Evolutionary conservation across 805 yeast species (phyloP).

Genomic region (Tetrapisispora pingtungensis): DNA sequence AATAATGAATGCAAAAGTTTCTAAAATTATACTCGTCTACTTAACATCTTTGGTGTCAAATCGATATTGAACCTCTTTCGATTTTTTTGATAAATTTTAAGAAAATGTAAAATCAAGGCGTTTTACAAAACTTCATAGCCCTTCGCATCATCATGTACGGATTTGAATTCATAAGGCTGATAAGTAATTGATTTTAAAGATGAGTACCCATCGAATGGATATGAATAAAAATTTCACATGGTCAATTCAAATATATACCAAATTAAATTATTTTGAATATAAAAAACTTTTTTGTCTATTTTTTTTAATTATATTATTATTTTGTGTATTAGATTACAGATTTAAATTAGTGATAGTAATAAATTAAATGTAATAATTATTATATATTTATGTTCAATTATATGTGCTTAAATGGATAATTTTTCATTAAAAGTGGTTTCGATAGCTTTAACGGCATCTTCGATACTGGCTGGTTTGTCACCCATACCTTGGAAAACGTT

Average conservation of each 20-base stretch:
- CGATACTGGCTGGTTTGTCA: constrained; percentile 59
- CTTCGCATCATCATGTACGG: background rate
- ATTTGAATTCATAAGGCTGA: too few relatives aligned
- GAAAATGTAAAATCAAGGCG: background rate
- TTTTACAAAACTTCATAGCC: background rate
- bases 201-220: too few relatives aligned
- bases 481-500: constrained; percentile 97
- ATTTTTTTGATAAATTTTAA: too few relatives aligned
- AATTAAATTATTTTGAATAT: too few relatives aligned
- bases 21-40: background rate
- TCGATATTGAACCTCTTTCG: too few relatives aligned
- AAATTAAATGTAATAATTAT: background rate
- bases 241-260: too few relatives aligned
- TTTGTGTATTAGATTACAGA: too few relatives aligned
- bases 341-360: background rate
- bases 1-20: background rate
- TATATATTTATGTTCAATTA: too few relatives aligned
- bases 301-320: too few relatives aligned
- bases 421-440: constrained; percentile 51
- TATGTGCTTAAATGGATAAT: constrained; percentile 23
- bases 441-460: constrained; percentile 65
- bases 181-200: background rate
- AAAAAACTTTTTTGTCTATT: too few relatives aligned
- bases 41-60: constrained; percentile 2
- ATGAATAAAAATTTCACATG: too few relatives aligned